phyloP scores from a whole-genome alignment of 2,329 filamentous ascomycete species.

The Grosmannia clavigera region DNA sequence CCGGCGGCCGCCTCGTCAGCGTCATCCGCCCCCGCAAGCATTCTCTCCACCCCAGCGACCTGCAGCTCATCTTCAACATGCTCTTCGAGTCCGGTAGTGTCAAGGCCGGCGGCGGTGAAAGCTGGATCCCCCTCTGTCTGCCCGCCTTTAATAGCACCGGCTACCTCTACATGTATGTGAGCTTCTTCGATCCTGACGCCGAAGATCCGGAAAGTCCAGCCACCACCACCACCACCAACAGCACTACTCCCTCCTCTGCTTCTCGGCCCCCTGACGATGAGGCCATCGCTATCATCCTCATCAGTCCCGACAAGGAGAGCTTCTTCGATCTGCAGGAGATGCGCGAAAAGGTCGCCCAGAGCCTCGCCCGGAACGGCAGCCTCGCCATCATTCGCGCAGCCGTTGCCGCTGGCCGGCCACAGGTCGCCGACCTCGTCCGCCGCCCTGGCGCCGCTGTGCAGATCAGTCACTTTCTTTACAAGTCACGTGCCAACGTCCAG shows the following conservation, averaged over 20 bases:
- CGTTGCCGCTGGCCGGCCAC: slow-evolving; percentile 57
- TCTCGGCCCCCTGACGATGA: slow-evolving; percentile 18
- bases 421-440: slow-evolving; percentile 55
- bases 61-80: slow-evolving; percentile 99
- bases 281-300: slow-evolving; percentile 82
- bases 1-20: slow-evolving; percentile 83
- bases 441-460: slow-evolving; percentile 49
- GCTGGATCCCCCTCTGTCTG: slow-evolving; percentile 92
- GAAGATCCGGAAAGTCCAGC: neutral
- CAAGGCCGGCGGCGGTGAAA: slow-evolving; percentile 82
- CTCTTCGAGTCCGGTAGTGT: slow-evolving; percentile 90
- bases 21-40: slow-evolving; percentile 91
- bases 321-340: slow-evolving; percentile 80
- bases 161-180: slow-evolving; percentile 98
- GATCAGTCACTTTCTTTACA: slow-evolving; percentile 89
- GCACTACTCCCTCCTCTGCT: neutral
- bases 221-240: neutral
- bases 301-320: slow-evolving; percentile 83
- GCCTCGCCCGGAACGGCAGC: slow-evolving; percentile 64
- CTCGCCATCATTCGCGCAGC: slow-evolving; percentile 64
- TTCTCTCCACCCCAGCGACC: slow-evolving; percentile 85
- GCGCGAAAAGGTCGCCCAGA: slow-evolving; percentile 49
- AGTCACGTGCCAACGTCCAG: slow-evolving; percentile 87
- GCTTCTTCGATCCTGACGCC: slow-evolving; percentile 61
- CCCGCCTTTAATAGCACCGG: slow-evolving; percentile 95